These are phyloP conservation scores for Dacryopinax primogenitus DNA, from an alignment of 768 basidiomycete species.

Conservation along the genomic window DNA sequence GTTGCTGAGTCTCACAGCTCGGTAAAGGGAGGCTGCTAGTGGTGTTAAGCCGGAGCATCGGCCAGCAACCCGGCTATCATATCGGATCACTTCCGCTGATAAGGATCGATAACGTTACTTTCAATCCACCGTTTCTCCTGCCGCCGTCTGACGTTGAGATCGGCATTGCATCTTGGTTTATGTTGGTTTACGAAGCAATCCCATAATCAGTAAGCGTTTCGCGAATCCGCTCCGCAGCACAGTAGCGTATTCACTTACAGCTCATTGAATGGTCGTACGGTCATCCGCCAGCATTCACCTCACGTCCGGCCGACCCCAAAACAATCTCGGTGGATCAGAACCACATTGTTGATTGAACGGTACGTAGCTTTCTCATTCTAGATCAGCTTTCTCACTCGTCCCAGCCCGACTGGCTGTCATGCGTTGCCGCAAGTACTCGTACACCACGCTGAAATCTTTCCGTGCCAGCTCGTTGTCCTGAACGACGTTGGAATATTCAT, in stretches of 20 bases:
- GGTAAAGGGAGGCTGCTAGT: background rate
- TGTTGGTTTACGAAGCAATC: background rate
- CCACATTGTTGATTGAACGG: too few species aligned
- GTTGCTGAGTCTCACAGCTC: too few species aligned
- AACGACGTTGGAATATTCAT: conserved; percentile 48
- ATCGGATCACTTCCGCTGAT: background rate
- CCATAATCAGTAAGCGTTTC: background rate
- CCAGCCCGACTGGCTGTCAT: background rate
- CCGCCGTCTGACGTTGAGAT: too few species aligned
- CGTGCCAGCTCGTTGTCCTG: conserved; percentile 45
- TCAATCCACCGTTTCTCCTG: background rate
- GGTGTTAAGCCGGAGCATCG: background rate
- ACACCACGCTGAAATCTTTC: conserved; percentile 76
- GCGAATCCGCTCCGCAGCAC: background rate
- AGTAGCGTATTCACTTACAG: background rate
- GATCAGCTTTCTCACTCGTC: background rate
- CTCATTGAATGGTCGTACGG: background rate
- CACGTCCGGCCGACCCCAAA: too few species aligned
- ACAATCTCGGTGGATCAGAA: too few species aligned
- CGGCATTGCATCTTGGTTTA: too few species aligned
- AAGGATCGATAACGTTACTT: conserved; percentile 1
- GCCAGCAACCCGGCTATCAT: background rate
- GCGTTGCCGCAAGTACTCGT: conserved; percentile 41
- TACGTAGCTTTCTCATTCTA: too few species aligned
- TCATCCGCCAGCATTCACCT: background rate